Evolutionary conservation across 108 stramenopile genomes (phyloP).

Genomic region (Nitzschia sp.): DNA sequence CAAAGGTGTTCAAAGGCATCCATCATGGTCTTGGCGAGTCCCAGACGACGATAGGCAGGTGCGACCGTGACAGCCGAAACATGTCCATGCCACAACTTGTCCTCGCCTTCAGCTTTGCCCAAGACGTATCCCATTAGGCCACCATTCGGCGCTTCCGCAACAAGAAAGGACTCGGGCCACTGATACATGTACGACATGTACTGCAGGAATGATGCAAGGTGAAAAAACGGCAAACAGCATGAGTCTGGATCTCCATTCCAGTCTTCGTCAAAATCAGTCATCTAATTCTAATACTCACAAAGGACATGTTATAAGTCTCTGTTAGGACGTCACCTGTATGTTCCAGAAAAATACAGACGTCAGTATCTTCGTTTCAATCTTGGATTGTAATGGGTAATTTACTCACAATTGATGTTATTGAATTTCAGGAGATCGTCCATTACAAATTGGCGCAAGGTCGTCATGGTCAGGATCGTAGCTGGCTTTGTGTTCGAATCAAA

Average conservation of each 20-base stretch:
- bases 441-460: slow-evolving; percentile 85
- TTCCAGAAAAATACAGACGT: too few relatives aligned
- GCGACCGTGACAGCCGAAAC: slow-evolving; percentile 98
- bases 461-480: slow-evolving; percentile 51
- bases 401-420: slow-evolving; percentile 98
- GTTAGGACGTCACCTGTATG: slow-evolving; percentile 93
- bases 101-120: slow-evolving; percentile 93
- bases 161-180: slow-evolving; percentile 96
- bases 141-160: slow-evolving; percentile 76
- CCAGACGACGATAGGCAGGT: slow-evolving; percentile 87
- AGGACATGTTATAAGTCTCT: slow-evolving; percentile 85
- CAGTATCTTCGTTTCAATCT: too few relatives aligned
- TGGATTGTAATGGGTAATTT: too few relatives aligned
- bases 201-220: slow-evolving; percentile 50
- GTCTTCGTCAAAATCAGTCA: too few relatives aligned
- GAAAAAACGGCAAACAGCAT: too few relatives aligned
- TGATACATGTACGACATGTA: slow-evolving; percentile 92
- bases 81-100: slow-evolving; percentile 97
- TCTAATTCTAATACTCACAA: slow-evolving; percentile 18
- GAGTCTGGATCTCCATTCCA: too few relatives aligned
- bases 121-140: slow-evolving; percentile 87
- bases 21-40: slow-evolving; percentile 94
- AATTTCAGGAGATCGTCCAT: slow-evolving; percentile 96
- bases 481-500: neutral
- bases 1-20: slow-evolving; percentile 87